These are phyloP conservation scores for Deinandra increscens DNA, from an alignment of 129 eudicot species.

Conservation along the genomic window DNA sequence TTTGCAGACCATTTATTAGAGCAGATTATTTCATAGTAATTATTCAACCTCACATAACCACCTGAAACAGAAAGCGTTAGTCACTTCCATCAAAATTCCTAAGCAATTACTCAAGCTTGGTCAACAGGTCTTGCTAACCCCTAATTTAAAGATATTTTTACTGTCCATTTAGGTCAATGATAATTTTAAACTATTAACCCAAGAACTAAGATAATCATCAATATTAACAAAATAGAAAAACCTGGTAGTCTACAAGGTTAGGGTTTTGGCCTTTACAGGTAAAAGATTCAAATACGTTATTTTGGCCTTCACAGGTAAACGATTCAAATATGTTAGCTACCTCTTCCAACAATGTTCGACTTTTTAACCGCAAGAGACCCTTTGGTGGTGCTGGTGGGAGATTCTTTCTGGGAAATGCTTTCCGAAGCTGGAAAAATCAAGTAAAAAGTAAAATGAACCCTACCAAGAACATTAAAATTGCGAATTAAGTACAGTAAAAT, in stretches of 20 bases:
- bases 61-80: neutral
- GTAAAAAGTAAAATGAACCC: constrained; percentile 5
- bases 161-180: neutral
- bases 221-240: neutral
- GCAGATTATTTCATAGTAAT: neutral
- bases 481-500: neutral
- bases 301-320: constrained; percentile 13
- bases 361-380: constrained; percentile 73
- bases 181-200: neutral
- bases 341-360: constrained; percentile 84
- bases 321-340: constrained; percentile 35
- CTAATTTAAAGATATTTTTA: neutral
- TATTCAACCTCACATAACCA: neutral
- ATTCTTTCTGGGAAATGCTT: constrained; percentile 68
- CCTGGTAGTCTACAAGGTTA: neutral
- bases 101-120: neutral
- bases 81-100: neutral
- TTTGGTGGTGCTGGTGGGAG: constrained; percentile 91
- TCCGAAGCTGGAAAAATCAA: constrained; percentile 58
- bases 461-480: neutral
- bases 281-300: constrained; percentile 5
- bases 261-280: constrained; percentile 4
- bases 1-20: neutral
- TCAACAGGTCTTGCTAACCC: neutral
- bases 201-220: neutral